These are phyloP conservation scores for Aspergillus candidus DNA, from an alignment of 2,329 filamentous ascomycete species.

Conservation along the genomic window DNA sequence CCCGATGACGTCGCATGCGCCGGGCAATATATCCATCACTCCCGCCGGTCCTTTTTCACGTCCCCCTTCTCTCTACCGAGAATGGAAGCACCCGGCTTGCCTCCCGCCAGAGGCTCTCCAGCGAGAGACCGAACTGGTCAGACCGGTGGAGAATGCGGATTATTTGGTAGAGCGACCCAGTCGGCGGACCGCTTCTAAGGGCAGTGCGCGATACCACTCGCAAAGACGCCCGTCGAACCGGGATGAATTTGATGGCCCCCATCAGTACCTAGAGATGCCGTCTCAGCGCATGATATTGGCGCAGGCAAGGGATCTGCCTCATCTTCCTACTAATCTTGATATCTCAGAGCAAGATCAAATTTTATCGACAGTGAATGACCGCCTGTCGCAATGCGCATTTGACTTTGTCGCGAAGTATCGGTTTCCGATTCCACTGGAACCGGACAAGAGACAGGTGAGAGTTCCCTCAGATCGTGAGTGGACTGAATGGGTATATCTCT, in stretches of 20 bases:
- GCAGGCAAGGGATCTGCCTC: conserved; percentile 73
- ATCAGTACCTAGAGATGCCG: conserved; percentile 72
- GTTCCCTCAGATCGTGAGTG: conserved; percentile 73
- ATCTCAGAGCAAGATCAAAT: conserved; percentile 81
- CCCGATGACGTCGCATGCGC: conserved; percentile 22
- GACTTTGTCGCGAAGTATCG: conserved; percentile 89
- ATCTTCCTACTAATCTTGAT: conserved; percentile 74
- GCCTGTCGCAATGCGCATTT: conserved; percentile 77
- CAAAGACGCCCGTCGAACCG: conserved; percentile 71
- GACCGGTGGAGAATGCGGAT: conserved; percentile 28
- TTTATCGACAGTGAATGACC: conserved; percentile 73
- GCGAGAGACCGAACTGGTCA: conserved; percentile 29
- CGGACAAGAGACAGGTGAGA: conserved; percentile 73
- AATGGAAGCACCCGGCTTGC: conserved; percentile 29
- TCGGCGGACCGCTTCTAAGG: conserved; percentile 25
- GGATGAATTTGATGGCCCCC: conserved; percentile 84
- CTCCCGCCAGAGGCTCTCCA: conserved; percentile 26
- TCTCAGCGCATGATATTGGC: conserved; percentile 64
- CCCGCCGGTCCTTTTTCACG: conserved; percentile 26
- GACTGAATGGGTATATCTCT: conserved; percentile 86
- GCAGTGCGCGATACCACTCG: conserved; percentile 32
- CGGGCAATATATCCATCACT: conserved; percentile 26
- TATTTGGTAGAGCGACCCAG: conserved; percentile 33
- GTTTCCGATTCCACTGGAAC: conserved; percentile 77
- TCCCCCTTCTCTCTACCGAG: conserved; percentile 26